phyloP scores from a whole-genome alignment of 73 alveolate genomes.

The Paraurostyla sp. region DNA sequence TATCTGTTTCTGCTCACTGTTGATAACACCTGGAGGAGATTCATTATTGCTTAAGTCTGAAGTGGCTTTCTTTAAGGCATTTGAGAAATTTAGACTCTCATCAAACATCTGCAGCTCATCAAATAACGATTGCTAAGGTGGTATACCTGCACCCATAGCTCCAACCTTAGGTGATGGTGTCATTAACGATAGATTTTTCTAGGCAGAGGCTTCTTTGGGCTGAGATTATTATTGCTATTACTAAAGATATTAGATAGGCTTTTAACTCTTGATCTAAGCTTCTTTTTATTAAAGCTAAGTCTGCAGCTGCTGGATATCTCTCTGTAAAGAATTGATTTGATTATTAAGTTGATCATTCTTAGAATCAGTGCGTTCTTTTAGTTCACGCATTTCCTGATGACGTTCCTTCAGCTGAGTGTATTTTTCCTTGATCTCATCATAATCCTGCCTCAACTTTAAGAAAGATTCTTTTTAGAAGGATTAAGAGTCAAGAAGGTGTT shows the following conservation, averaged over 20 bases:
- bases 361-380: neutral
- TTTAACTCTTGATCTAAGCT: neutral
- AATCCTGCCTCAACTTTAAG: neutral
- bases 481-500: neutral
- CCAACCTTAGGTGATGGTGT: neutral
- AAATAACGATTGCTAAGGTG: neutral
- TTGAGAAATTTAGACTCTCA: neutral
- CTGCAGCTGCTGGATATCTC: neutral
- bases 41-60: too few relatives aligned
- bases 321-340: neutral
- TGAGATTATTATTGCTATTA: too few relatives aligned
- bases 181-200: too few relatives aligned
- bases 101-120: constrained; percentile 15
- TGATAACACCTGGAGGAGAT: too few relatives aligned
- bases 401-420: neutral
- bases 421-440: constrained; percentile 8
- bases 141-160: neutral
- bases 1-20: too few relatives aligned
- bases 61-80: neutral
- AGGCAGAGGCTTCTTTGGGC: too few relatives aligned
- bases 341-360: neutral
- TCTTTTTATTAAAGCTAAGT: neutral
- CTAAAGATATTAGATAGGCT: constrained; percentile 13
- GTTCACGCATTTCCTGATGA: neutral
- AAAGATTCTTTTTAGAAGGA: constrained; percentile 7